Base-by-base conservation (phyloP, 371 early-diverging fungal species). In the Synchytrium microbalum region DNA sequence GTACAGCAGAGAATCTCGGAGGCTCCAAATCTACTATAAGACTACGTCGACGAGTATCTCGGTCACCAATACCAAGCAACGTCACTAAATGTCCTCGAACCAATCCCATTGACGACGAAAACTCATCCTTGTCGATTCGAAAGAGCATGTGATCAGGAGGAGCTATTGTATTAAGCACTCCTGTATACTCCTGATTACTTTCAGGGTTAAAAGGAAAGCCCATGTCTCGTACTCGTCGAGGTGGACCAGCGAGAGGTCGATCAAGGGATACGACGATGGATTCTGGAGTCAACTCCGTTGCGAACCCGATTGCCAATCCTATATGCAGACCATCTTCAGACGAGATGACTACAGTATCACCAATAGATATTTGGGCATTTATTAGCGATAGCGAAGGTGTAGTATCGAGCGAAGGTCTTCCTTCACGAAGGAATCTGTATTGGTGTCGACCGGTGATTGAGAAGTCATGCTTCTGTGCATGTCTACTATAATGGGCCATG, bases 71-170 rank as follows among this genome's bases (percentile, higher is more conserved):
- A 0, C 71, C 67, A 54, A 93, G 82, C 59, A 96, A 64, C n/a
- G 76, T 72, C 19, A 92, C 75, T 13, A 96, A 59, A 60, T 95
- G 92, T 58, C 82, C 78, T 5, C 95, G 77, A 5, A 91, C 77
- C 31, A 83, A 66, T 2, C 75, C 73, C 73, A 91, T 79, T 0
- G 86, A 89, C 2, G 80, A 69, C 0, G 79, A 63, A 72, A 89
- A 73, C 64, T 92, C 92, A 65, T 93, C 92, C 72, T 84, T 85
- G 69, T 96, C 95, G 25, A 96, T 84, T 5, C 94, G 79, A 67
- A 86, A 96, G 16, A 73, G 66, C 24, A 61, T 60, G 19, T 23
- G 30, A 2, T 32, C 25, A 23, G 54, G 26, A 24, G 16, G 57
- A 2, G 25, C 5, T 30, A 27, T 5, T 0, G n/a, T 32, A 3